These are phyloP conservation scores for Ophiosphaerella herpotricha DNA, from an alignment of 2,329 filamentous ascomycete species.

Conservation along the genomic window DNA sequence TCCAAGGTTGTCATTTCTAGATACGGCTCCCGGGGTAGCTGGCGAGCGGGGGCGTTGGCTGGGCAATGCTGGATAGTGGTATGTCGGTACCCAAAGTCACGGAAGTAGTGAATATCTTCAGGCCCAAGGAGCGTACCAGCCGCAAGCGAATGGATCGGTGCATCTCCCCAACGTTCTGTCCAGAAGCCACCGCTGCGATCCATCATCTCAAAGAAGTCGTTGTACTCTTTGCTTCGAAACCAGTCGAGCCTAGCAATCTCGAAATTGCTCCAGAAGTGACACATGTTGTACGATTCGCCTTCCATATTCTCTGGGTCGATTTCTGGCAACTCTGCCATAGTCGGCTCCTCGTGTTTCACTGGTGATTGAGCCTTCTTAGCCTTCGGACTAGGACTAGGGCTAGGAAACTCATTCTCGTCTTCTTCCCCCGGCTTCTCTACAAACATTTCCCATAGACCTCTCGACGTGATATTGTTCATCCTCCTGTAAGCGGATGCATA, in stretches of 20 bases:
- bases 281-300: conserved; percentile 99
- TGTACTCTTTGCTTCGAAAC: conserved; percentile 96
- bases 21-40: conserved; percentile 78
- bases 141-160: conserved; percentile 95
- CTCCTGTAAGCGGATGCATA: conserved; percentile 99
- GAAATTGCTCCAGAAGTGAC: conserved; percentile 99
- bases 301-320: conserved; percentile 95
- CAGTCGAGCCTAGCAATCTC: conserved; percentile 94
- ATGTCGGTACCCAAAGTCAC: conserved; percentile 96
- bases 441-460: conserved; percentile 99
- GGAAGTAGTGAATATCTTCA: conserved; percentile 95
- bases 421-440: conserved; percentile 73
- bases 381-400: conserved; percentile 67
- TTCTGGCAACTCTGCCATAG: conserved; percentile 70
- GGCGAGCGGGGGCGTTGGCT: conserved; percentile 87
- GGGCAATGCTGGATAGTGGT: conserved; percentile 99
- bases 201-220: conserved; percentile 99
- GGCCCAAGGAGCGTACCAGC: conserved; percentile 83
- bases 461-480: conserved; percentile 83
- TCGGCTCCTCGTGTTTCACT: conserved; percentile 78
- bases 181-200: conserved; percentile 97
- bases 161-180: conserved; percentile 99
- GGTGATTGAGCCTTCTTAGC: conserved; percentile 74
- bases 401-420: conserved; percentile 57
- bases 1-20: conserved; percentile 81